Conservation (phyloP, 306 rosid species). For the Fagus crenata region DNA sequence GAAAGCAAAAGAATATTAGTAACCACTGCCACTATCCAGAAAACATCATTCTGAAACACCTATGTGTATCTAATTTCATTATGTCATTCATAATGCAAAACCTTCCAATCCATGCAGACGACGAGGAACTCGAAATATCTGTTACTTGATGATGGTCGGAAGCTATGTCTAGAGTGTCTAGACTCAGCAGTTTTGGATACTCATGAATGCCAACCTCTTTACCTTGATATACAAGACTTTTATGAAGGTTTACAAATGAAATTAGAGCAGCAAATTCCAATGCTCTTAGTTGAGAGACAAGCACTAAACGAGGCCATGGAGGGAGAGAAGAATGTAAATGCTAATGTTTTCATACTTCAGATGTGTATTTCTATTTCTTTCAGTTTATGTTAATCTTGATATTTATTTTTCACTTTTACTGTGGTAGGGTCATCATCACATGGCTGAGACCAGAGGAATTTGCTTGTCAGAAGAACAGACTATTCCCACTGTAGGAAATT, state of each 20-base stretch:
- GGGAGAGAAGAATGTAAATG: slow-evolving; percentile 82
- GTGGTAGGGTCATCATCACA: slow-evolving; percentile 89
- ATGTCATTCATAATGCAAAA: slow-evolving; percentile 24
- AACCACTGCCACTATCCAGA: not conserved
- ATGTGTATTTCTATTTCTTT: not conserved
- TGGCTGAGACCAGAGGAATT: slow-evolving; percentile 98
- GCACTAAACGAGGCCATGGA: slow-evolving; percentile 99
- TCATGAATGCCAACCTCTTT: slow-evolving; percentile 95
- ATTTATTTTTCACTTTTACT: slow-evolving; percentile 7
- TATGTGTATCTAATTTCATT: not conserved
- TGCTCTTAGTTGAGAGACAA: slow-evolving; percentile 99
- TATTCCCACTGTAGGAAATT: slow-evolving; percentile 64
- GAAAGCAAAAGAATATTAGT: not conserved
- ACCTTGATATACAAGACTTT: slow-evolving; percentile 93
- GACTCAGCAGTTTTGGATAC: slow-evolving; percentile 98
- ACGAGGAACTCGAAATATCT: slow-evolving; percentile 74
- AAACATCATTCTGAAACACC: not conserved
- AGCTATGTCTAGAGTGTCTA: slow-evolving; percentile 89
- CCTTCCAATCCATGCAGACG: slow-evolving; percentile 63
- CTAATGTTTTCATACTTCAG: not conserved
- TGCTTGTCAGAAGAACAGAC: slow-evolving; percentile 96
- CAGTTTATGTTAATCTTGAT: slow-evolving; percentile 11
- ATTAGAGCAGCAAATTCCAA: slow-evolving; percentile 93
- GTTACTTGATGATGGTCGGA: slow-evolving; percentile 93
- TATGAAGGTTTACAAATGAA: slow-evolving; percentile 94